phyloP scores from a whole-genome alignment of 306 rosid species.

The Vachellia collinsii region DNA sequence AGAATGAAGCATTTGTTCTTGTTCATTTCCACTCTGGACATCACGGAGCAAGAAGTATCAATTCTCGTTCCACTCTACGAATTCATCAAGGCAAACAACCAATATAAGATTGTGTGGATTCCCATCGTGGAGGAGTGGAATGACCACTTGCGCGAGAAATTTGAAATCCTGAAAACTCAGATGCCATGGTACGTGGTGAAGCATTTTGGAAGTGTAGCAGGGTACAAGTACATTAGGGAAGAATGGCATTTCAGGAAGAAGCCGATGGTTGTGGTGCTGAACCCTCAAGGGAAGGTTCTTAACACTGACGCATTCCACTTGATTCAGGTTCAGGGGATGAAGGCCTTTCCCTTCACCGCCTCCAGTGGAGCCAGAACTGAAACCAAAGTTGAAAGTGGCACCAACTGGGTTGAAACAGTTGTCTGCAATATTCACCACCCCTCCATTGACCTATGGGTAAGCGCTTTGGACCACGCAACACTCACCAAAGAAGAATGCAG shows the following conservation, averaged over 20 bases:
- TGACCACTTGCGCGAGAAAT: slow-evolving; percentile 11
- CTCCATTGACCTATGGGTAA: slow-evolving; percentile 43
- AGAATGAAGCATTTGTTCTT: slow-evolving; percentile 14
- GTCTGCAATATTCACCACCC: slow-evolving; percentile 34
- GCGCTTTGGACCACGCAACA: background rate
- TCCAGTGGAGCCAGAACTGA: background rate
- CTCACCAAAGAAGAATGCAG: background rate
- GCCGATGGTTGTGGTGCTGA: slow-evolving; percentile 43
- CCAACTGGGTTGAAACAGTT: slow-evolving; percentile 38
- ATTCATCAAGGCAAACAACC: slow-evolving; percentile 28
- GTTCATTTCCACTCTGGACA: slow-evolving; percentile 25
- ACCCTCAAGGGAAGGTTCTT: slow-evolving; percentile 36
- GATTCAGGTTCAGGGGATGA: slow-evolving; percentile 33
- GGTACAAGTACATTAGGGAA: slow-evolving; percentile 42
- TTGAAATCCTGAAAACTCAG: background rate
- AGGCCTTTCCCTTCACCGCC: slow-evolving; percentile 35
- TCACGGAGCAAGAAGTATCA: slow-evolving; percentile 39
- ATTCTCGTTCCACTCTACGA: slow-evolving; percentile 21
- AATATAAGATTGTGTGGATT: slow-evolving; percentile 50
- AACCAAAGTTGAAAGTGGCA: background rate
- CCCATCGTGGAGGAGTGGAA: slow-evolving; percentile 43
- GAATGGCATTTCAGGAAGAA: slow-evolving; percentile 46
- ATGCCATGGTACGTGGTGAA: slow-evolving; percentile 44
- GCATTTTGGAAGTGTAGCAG: slow-evolving; percentile 20
- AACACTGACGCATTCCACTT: slow-evolving; percentile 33